Conservation (phyloP, 305 asterid species). For the Ajuga reptans region DNA sequence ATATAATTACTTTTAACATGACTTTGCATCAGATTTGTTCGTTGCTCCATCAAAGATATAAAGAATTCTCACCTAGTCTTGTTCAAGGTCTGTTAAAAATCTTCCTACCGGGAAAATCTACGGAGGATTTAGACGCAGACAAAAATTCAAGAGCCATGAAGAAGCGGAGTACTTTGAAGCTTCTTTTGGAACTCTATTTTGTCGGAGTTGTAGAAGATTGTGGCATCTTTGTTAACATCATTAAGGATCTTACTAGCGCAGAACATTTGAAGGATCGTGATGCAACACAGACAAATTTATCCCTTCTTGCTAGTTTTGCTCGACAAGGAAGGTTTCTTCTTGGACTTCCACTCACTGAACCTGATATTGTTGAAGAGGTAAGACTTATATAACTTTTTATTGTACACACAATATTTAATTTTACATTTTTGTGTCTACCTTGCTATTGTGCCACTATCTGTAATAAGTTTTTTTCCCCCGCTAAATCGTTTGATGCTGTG, state of each 20-base stretch:
- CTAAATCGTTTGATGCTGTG: constrained; percentile 10
- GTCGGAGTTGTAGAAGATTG: constrained; percentile 88
- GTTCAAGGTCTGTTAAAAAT: constrained; percentile 90
- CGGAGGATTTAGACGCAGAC: constrained; percentile 81
- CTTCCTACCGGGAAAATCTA: constrained; percentile 69
- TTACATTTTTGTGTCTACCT: neutral
- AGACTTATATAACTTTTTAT: constrained; percentile 13
- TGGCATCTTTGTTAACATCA: constrained; percentile 62
- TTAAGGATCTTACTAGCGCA: constrained; percentile 78
- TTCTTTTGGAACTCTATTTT: constrained; percentile 86
- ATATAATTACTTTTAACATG: constrained; percentile 7
- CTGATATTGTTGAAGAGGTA: constrained; percentile 87
- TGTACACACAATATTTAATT: constrained; percentile 2
- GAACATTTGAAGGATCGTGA: constrained; percentile 97
- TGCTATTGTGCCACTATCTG: constrained; percentile 14
- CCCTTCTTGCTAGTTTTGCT: constrained; percentile 95
- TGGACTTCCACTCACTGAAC: constrained; percentile 72
- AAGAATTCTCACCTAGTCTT: constrained; percentile 81
- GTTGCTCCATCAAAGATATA: constrained; percentile 95
- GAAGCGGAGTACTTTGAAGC: constrained; percentile 94
- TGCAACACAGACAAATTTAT: constrained; percentile 87
- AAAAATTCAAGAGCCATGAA: constrained; percentile 87
- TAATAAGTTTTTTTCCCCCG: neutral
- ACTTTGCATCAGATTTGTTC: constrained; percentile 72
- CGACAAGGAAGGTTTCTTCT: constrained; percentile 92